Conservation (phyloP, 306 rosid genomes). For the Lupinus albus region DNA sequence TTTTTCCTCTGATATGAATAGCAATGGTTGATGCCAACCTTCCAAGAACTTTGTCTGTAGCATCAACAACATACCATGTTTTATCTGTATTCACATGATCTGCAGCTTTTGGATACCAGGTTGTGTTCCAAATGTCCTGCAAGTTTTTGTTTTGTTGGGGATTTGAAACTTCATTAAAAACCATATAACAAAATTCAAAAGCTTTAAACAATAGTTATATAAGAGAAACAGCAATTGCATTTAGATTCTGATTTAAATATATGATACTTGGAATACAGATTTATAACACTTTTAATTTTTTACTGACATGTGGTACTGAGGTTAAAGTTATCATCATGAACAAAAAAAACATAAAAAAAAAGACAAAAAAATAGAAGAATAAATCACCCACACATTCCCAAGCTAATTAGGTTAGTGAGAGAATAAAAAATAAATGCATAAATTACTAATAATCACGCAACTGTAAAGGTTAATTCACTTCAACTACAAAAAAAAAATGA, state of each 20-base stretch:
- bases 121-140: constrained; percentile 93
- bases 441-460: not conserved
- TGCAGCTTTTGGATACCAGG: constrained; percentile 95
- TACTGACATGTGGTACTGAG: not conserved
- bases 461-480: not conserved
- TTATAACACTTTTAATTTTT: not conserved
- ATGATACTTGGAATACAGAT: constrained; percentile 5
- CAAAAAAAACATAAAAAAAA: no score
- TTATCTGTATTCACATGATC: constrained; percentile 90
- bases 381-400: not conserved
- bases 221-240: constrained; percentile 6
- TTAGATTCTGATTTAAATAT: not conserved
- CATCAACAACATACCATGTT: constrained; percentile 91
- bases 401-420: constrained; percentile 2
- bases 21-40: constrained; percentile 93
- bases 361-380: not conserved
- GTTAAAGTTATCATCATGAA: not conserved
- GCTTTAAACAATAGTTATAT: not conserved
- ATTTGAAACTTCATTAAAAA: not conserved
- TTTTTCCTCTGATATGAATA: constrained; percentile 79
- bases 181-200: constrained; percentile 12
- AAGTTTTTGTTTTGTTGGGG: constrained; percentile 1
- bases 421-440: constrained; percentile 7
- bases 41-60: constrained; percentile 85
- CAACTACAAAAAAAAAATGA: constrained; percentile 7